These are phyloP conservation scores for Kuraishia cidri DNA, from an alignment of 805 yeast genomes.

Conservation along the genomic window DNA sequence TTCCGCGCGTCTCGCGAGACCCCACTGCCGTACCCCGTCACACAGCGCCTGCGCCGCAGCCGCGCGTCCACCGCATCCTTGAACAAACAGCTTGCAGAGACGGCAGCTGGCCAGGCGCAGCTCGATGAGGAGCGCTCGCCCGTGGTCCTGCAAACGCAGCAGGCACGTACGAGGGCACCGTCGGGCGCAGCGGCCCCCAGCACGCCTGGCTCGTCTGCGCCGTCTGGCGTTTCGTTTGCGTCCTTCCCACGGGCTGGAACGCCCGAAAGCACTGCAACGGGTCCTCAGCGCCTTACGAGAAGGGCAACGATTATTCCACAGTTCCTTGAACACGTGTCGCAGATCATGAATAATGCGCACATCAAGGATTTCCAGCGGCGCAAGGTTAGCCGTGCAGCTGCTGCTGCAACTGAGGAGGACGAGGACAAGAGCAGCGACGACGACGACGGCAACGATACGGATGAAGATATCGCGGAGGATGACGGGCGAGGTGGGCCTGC, in stretches of 20 bases:
- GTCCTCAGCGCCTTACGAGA: background rate
- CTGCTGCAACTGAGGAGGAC: constrained; percentile 25
- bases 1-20: constrained; percentile 85
- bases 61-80: constrained; percentile 1
- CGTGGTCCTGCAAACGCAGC: background rate
- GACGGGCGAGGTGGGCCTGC: too few relatives aligned
- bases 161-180: background rate
- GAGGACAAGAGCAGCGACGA: constrained; percentile 8
- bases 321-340: constrained; percentile 33
- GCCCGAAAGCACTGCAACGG: background rate
- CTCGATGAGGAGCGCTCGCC: constrained; percentile 5
- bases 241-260: background rate
- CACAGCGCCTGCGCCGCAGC: background rate
- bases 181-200: background rate
- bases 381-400: constrained; percentile 19
- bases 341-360: constrained; percentile 65
- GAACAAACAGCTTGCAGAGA: too few relatives aligned
- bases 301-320: constrained; percentile 1
- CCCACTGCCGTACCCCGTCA: constrained; percentile 69
- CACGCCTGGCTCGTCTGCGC: background rate
- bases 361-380: constrained; percentile 79
- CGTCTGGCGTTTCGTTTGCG: background rate
- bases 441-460: constrained; percentile 12
- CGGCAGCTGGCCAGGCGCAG: constrained; percentile 1
- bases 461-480: constrained; percentile 16